Evolutionary conservation across 192 early-diverging fungal species (phyloP), one percentile per base, ranked within the genome.

Genomic region (Backusella mclennaniae): DNA sequence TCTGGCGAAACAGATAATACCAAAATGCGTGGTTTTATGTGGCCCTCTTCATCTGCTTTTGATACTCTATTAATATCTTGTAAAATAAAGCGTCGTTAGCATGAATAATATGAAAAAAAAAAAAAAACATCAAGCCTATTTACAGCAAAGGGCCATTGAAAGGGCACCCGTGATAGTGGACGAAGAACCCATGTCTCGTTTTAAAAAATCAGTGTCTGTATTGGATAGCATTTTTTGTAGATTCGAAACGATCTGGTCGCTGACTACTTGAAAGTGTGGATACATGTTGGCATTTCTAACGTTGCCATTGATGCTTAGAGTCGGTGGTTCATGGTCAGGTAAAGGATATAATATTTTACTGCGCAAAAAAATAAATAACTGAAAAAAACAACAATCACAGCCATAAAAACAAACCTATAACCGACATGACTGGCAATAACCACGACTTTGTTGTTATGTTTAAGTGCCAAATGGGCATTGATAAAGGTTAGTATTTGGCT

Each of bases 391-490:
- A 39, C 17, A 67, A 29, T 31, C 31, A 33, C 21, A 15, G 0
- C 66, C 9, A 17, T 4, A 49, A 21, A 21, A 66, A 14, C 53
- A 19, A 82, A 89, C 88, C 88, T 88, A 67, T 83, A 76, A 17
- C 86, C 89, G 17, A 84, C 82, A 83, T 90, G 89, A 78, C 89
- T 90, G 0, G 94, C 96, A 17, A 99, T 90, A 1, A 96, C 91
- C 0, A 92, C 95, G n/a, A 99, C 84, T 69, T 88, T 84, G 78
- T 96, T 98, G 73, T 97, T 94, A 59, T 95, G 92, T 42, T 94
- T 92, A 23, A 96, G 87, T 15, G 95, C 94, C 73, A 99, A 81
- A 82, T 96, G 95, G 7, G 96, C 97, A 82, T 99, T 98, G 67
- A 99, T 89, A 71, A 98, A 96, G 8, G 95, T 86, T 31, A 96